These are phyloP conservation scores for Tubosaeta sp. DNA, from an alignment of 768 basidiomycete genomes.

Conservation along the genomic window DNA sequence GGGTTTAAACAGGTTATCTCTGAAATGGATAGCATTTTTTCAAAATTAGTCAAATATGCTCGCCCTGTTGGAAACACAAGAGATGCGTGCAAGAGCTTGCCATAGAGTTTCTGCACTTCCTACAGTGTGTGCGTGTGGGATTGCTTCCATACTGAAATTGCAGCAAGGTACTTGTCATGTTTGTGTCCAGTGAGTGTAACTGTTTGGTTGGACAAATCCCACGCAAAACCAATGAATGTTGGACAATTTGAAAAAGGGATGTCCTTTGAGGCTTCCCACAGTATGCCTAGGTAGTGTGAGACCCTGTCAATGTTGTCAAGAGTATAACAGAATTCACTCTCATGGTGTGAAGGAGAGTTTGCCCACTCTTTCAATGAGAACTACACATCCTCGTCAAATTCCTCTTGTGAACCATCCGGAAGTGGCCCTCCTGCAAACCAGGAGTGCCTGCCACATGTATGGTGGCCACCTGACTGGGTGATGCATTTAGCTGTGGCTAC, in stretches of 20 bases:
- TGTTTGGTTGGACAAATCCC: slow-evolving; percentile 24
- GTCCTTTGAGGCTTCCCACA: slow-evolving; percentile 6
- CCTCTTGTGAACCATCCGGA: not conserved
- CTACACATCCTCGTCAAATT: slow-evolving; percentile 3
- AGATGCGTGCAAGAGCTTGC: no score
- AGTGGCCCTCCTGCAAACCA: not conserved
- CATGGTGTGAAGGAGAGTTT: not conserved
- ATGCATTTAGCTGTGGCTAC: no score
- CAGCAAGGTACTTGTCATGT: no score
- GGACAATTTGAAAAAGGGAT: not conserved
- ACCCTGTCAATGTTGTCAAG: not conserved
- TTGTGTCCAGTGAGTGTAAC: no score
- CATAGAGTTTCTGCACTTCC: not conserved
- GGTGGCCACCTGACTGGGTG: no score
- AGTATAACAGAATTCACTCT: not conserved
- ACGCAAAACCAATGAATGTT: slow-evolving; percentile 30
- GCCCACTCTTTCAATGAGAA: not conserved
- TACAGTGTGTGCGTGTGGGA: slow-evolving; percentile 15
- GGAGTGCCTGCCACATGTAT: not conserved
- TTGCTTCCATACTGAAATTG: no score
- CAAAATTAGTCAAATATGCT: not conserved
- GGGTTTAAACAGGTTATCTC: slow-evolving; percentile 24
- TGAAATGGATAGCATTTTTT: not conserved
- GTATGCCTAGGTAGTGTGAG: slow-evolving; percentile 1
- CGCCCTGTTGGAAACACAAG: no score